Conservation (phyloP, 768 basidiomycete species). For the Boletus vinaceobasis region DNA sequence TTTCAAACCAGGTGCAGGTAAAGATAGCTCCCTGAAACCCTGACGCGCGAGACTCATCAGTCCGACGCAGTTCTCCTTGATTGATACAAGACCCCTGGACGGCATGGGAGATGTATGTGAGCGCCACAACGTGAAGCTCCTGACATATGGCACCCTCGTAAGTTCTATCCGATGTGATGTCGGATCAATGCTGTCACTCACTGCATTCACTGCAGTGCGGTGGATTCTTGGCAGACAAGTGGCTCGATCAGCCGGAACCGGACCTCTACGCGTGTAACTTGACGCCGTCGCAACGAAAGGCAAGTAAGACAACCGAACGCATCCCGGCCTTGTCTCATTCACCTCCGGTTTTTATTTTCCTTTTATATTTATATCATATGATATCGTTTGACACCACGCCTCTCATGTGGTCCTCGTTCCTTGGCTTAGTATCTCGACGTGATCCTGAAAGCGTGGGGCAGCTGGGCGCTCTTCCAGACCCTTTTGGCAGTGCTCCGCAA, state of each 20-base stretch:
- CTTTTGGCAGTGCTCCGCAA: slow-evolving; percentile 55
- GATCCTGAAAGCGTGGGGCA: slow-evolving; percentile 77
- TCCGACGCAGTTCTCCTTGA: slow-evolving; percentile 64
- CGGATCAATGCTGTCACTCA: slow-evolving; percentile 2
- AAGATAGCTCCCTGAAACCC: slow-evolving; percentile 1
- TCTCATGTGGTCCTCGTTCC: too few relatives aligned
- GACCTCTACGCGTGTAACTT: slow-evolving; percentile 64
- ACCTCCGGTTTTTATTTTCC: neutral
- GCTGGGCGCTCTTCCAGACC: slow-evolving; percentile 70
- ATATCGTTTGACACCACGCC: neutral
- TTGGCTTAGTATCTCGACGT: slow-evolving; percentile 73
- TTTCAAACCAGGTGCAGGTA: slow-evolving; percentile 85
- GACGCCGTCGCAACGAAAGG: slow-evolving; percentile 84
- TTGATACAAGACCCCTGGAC: slow-evolving; percentile 74
- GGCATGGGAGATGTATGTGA: slow-evolving; percentile 76
- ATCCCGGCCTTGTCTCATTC: neutral
- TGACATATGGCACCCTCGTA: slow-evolving; percentile 82
- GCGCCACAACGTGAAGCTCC: slow-evolving; percentile 66
- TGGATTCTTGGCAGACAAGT: slow-evolving; percentile 75
- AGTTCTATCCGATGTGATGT: slow-evolving; percentile 22
- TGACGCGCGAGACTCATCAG: slow-evolving; percentile 11
- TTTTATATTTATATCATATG: neutral
- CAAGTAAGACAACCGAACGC: slow-evolving; percentile 23
- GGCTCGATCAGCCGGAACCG: slow-evolving; percentile 66
- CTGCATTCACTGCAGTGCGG: slow-evolving; percentile 55